Evolutionary conservation across 2,329 filamentous ascomycete species (phyloP), one percentile per base, ranked within the genome.

Genomic region (Trichoderma cornu-damae): DNA sequence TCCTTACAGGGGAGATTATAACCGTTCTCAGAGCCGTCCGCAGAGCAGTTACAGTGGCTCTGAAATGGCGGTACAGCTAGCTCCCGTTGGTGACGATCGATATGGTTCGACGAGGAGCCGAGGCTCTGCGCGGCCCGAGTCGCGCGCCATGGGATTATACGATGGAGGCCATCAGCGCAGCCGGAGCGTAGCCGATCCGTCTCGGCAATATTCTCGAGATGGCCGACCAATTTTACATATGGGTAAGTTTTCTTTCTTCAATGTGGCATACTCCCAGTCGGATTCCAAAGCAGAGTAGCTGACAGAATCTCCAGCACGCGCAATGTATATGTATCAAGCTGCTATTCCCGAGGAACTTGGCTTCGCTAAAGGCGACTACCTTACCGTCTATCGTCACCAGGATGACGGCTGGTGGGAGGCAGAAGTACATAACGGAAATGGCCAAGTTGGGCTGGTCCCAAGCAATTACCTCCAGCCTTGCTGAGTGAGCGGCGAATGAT

Each of bases 331-430:
- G 77, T 99, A 99, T 72, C 85, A 88, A 68, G 91, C 94, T 2
- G 93, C 91, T 20, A 99, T 99, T 59, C 90, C 93, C 0, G 94
- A 97, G 70, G 95, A 99, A 73, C 77, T 99, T 18, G 88, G 88
- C 12, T 99, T 99, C 72, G 79, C 80, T 46, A 99, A 99, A 76
- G 92, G 92, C 47, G 95, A 99, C 68, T 85, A 93, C 59, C 79
- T 99, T 12, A 90, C 93, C 2, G 86, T 99, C 12, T 77, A 96
- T 46, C 82, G 92, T 60, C 84, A 96, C 67, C 94, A 99, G 73
- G 94, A 99, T 70, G 94, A 99, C 69, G 94, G 94, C 18, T 99
- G 94, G 94, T 99, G 95, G 94, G 94, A 99, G 75, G 95, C 95
- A 11, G 93, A 96, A 72, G 84, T 96, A 38, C 89, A 92, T 44